Base-by-base conservation (phyloP, 305 asterid genomes). In the Fraxinus greggii region DNA sequence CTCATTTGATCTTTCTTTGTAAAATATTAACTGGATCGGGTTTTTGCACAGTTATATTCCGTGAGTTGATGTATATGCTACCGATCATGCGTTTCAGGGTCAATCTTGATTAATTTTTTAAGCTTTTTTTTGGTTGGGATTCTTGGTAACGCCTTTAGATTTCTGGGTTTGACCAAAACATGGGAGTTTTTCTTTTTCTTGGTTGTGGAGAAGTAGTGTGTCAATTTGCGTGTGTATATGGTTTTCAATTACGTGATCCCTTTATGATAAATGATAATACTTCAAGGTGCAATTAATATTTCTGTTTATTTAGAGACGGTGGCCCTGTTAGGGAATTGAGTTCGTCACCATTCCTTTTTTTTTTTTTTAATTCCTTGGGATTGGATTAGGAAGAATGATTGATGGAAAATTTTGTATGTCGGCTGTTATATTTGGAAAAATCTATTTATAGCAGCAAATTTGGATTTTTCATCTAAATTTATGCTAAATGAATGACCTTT, bases 281-380 rank as follows among this genome's bases (percentile, higher is more conserved):
- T 61, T 61, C 61, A 21, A 24, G n/a, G 1, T 45, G 59, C 5
- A 3, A 45, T 45, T 3, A 45, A 45, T 77, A 42, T 76, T 31
- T 72, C 80, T 63, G 84, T 35, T 81, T 78, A 28, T 56, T 32
- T 31, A 42, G 54, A 38, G 54, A 42, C n/a, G 54, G 54, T 42
- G 54, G n/a, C 6, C 6, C n/a, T 45, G 5, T 45, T 45, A 63
- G 75, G 33, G 72, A 26, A 26, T 7, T 65, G 80, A 76, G 38
- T 72, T 54, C 26, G 42, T 24, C 31, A 3, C 19, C 7, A 26
- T 65, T 28, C 35, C 13, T 8, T 8, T 26, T 26, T 65, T 24
- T 21, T 63, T 31, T 59, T 3, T 29, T n/a, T n/a, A n/a, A n/a
- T n/a, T 29, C 31, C 51, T 45, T 12, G 59, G 59, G 6, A 45